phyloP scores from a whole-genome alignment of 768 basidiomycete genomes.

The Pholiota conissans region DNA sequence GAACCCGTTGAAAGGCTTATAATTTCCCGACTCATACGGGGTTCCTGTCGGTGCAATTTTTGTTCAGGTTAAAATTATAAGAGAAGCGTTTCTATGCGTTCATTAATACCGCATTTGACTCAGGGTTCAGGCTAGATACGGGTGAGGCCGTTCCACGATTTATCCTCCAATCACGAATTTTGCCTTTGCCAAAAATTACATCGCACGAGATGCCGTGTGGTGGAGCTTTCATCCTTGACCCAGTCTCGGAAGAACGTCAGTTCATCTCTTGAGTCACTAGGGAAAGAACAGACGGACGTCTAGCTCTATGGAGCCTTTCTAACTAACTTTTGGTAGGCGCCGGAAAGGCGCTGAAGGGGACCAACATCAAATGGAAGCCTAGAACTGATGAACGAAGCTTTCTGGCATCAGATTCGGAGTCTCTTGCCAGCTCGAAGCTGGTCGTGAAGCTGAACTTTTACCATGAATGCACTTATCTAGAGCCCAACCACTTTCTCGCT shows the following conservation, averaged over 20 bases:
- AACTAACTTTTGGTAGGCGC: background rate
- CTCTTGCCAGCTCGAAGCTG: background rate
- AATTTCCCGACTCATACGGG: background rate
- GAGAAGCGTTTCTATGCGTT: background rate
- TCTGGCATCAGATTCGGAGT: background rate
- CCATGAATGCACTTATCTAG: background rate
- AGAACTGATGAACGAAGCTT: background rate
- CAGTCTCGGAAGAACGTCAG: background rate
- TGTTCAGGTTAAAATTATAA: background rate
- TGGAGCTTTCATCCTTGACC: background rate
- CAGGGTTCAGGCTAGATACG: background rate
- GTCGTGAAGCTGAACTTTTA: background rate
- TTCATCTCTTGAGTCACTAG: background rate
- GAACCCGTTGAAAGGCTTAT: background rate
- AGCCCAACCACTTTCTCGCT: background rate
- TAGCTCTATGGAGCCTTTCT: background rate
- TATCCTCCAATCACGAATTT: background rate
- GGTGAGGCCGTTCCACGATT: background rate
- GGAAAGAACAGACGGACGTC: background rate
- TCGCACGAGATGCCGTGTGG: background rate
- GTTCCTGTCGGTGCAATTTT: background rate
- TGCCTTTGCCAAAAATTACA: background rate
- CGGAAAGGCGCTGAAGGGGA: background rate
- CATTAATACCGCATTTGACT: background rate
- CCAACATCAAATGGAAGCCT: background rate